A percentile compares a stretch with the other conserved stretches of the same genome.
These are phyloP conservation scores for Chrysoporthe cubensis DNA, from an alignment of 2,329 filamentous ascomycete species.

Conservation along the genomic window DNA sequence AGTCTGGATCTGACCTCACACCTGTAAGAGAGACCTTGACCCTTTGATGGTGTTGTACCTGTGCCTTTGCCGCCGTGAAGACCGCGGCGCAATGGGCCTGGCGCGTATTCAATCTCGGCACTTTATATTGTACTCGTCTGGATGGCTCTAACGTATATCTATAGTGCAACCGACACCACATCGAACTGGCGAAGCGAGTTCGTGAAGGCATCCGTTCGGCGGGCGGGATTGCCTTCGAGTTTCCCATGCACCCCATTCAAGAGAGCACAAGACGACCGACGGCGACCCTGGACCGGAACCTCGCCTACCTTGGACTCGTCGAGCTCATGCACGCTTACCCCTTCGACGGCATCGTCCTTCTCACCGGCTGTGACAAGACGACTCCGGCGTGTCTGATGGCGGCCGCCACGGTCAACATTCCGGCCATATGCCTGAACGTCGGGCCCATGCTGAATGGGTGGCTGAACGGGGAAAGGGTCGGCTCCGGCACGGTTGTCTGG, in stretches of 20 bases:
- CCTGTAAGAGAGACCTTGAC: constrained; percentile 33
- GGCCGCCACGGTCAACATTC: constrained; percentile 55
- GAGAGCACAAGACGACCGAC: constrained; percentile 52
- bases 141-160: not conserved
- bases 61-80: too few relatives aligned
- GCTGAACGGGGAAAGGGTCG: constrained; percentile 44
- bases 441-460: constrained; percentile 58
- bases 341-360: constrained; percentile 53
- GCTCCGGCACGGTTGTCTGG: constrained; percentile 53
- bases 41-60: too few relatives aligned
- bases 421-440: constrained; percentile 55
- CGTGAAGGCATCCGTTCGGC: constrained; percentile 53
- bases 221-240: constrained; percentile 55
- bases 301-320: constrained; percentile 51
- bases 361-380: constrained; percentile 58
- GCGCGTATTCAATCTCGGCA: not conserved
- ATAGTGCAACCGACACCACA: constrained; percentile 52
- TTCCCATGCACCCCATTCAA: constrained; percentile 56
- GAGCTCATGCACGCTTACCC: constrained; percentile 53
- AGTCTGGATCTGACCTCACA: constrained; percentile 54
- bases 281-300: constrained; percentile 53
- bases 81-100: not conserved
- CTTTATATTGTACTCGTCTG: too few relatives aligned
- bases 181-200: constrained; percentile 53
- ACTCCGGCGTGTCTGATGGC: constrained; percentile 56